Evolutionary conservation across 2,329 filamentous ascomycete species (phyloP).

Genomic region (Botrytis elliptica): DNA sequence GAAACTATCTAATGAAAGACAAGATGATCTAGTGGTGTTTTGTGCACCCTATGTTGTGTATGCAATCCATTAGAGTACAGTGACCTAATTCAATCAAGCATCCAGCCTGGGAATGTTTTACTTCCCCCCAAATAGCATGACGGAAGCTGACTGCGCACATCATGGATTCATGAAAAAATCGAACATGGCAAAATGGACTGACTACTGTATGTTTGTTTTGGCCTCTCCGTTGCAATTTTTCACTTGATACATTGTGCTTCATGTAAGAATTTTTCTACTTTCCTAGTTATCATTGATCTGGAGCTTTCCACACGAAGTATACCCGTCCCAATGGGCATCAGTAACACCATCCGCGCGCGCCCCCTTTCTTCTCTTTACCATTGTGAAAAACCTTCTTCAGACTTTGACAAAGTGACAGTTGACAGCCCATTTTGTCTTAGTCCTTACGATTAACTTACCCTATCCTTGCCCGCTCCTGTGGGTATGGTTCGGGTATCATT

Average conservation of each 20-base stretch:
- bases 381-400: conserved; percentile 20
- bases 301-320: conserved; percentile 2
- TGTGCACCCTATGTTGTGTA: conserved; percentile 18
- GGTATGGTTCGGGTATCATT: conserved; percentile 29
- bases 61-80: conserved; percentile 18
- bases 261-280: conserved; percentile 1
- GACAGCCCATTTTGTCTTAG: conserved; percentile 19
- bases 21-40: conserved; percentile 13
- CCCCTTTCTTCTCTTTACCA: conserved; percentile 13
- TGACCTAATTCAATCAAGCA: conserved; percentile 14
- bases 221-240: background rate
- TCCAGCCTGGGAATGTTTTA: conserved; percentile 2
- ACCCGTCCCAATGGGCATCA: background rate
- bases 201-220: background rate
- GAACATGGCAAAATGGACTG: background rate
- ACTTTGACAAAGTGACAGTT: conserved; percentile 14
- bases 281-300: background rate
- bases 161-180: background rate
- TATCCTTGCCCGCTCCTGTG: conserved; percentile 20
- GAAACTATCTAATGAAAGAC: conserved; percentile 15
- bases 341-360: conserved; percentile 15
- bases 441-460: background rate
- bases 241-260: background rate
- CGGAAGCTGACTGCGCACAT: conserved; percentile 1
- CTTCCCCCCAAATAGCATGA: background rate